Percentiles rank a stretch among this genome's conserved stretches.
Evolutionary conservation across 176 grass and related monocot species (phyloP).

Genomic region (Miscanthus lutarioriparius): DNA sequence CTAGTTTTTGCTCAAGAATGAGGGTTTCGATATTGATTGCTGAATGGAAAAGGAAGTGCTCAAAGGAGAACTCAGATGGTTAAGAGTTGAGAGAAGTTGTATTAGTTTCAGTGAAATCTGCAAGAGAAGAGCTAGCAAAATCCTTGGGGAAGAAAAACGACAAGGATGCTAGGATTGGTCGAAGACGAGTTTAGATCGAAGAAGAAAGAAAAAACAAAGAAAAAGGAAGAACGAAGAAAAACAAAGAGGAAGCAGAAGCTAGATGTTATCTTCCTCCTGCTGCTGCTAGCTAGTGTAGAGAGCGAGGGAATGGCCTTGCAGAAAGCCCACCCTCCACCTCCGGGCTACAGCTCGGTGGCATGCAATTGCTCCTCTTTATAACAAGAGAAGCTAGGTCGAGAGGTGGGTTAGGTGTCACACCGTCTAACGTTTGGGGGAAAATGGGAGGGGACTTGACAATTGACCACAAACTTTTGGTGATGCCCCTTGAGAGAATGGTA

Average conservation of each 20-base stretch:
- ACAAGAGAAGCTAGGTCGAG: slow-evolving; percentile 11
- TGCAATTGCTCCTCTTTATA: slow-evolving; percentile 43
- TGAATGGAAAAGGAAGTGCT: background rate
- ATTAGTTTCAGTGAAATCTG: slow-evolving; percentile 34
- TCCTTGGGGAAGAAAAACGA: slow-evolving; percentile 52
- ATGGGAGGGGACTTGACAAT: slow-evolving; percentile 8
- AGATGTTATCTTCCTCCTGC: slow-evolving; percentile 38
- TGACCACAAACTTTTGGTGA: slow-evolving; percentile 39
- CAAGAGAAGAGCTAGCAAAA: slow-evolving; percentile 30
- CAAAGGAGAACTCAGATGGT: background rate
- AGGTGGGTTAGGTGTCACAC: background rate
- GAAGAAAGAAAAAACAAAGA: background rate
- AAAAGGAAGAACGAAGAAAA: background rate
- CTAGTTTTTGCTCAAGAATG: background rate
- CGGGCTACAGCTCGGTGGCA: slow-evolving; percentile 36
- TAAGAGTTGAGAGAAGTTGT: slow-evolving; percentile 30
- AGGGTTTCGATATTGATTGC: background rate
- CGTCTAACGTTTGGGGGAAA: background rate
- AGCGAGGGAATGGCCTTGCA: slow-evolving; percentile 24
- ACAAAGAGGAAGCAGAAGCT: slow-evolving; percentile 23
- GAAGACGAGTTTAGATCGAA: slow-evolving; percentile 19
- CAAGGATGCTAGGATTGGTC: slow-evolving; percentile 51
- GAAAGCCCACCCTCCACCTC: slow-evolving; percentile 44
- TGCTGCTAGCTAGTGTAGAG: slow-evolving; percentile 11
- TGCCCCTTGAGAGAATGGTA: slow-evolving; percentile 27